Evolutionary conservation across 169 alveolate genomes (phyloP).

Genomic region (Plasmodium relictum): DNA sequence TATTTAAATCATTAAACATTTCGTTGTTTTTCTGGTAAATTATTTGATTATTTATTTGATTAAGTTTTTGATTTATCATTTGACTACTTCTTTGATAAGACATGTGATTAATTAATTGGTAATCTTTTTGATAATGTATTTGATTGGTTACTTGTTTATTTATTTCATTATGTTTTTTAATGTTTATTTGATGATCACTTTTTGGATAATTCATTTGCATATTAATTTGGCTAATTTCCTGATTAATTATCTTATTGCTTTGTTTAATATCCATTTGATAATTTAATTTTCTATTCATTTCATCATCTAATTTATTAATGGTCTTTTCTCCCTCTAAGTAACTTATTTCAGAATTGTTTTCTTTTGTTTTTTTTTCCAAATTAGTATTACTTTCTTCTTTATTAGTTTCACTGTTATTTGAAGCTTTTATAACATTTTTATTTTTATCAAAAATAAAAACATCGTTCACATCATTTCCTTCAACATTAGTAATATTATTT

Average conservation of each 20-base stretch:
- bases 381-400: background rate
- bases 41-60: too few species aligned
- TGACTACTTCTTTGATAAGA: too few species aligned
- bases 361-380: background rate
- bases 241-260: background rate
- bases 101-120: too few species aligned
- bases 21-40: too few species aligned
- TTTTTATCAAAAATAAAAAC: slow-evolving; percentile 37
- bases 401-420: background rate
- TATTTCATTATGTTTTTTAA: too few species aligned
- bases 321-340: too few species aligned
- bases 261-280: background rate
- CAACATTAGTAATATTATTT: background rate
- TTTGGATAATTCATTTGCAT: background rate
- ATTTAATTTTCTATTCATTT: background rate
- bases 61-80: too few species aligned
- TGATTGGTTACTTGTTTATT: too few species aligned
- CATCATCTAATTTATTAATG: background rate
- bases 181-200: too few species aligned
- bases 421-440: slow-evolving; percentile 36
- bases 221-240: background rate
- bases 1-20: too few species aligned
- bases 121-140: too few species aligned
- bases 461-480: slow-evolving; percentile 16
- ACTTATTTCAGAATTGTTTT: background rate